These are phyloP conservation scores for Moniliophthora roreri DNA, from an alignment of 1,284 basidiomycete genomes.

Conservation along the genomic window DNA sequence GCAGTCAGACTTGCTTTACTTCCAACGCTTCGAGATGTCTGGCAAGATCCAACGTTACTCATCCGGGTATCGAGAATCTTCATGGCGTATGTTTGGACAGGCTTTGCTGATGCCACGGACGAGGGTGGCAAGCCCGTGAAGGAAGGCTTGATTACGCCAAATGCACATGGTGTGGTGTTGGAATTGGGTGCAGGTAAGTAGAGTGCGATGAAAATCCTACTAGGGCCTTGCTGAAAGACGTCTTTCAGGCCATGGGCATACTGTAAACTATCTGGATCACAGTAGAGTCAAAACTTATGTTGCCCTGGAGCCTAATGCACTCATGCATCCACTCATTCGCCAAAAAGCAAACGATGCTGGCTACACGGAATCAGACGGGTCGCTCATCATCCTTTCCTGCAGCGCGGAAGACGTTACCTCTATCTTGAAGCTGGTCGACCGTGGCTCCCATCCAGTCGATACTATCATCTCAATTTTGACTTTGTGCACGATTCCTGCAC, in stretches of 20 bases:
- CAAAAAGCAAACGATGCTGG: constrained; percentile 5
- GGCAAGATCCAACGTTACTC: neutral
- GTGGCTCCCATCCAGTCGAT: constrained; percentile 38
- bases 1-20: neutral
- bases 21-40: neutral
- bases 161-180: constrained; percentile 6
- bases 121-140: constrained; percentile 6
- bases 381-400: constrained; percentile 44
- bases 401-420: constrained; percentile 53
- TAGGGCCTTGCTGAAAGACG: too few species aligned
- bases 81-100: constrained; percentile 10
- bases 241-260: constrained; percentile 9
- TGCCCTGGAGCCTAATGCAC: constrained; percentile 7
- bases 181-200: constrained; percentile 11
- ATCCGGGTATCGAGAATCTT: constrained; percentile 1
- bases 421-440: constrained; percentile 45
- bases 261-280: constrained; percentile 6
- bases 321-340: constrained; percentile 7
- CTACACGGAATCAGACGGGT: constrained; percentile 9
- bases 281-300: constrained; percentile 7
- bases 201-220: neutral
- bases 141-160: constrained; percentile 2
- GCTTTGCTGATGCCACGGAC: constrained; percentile 7
- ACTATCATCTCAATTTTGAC: constrained; percentile 61
- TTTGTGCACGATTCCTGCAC: constrained; percentile 57